Base-by-base conservation (phyloP, 2,329 filamentous ascomycete species). In the Huntiella decipiens region DNA sequence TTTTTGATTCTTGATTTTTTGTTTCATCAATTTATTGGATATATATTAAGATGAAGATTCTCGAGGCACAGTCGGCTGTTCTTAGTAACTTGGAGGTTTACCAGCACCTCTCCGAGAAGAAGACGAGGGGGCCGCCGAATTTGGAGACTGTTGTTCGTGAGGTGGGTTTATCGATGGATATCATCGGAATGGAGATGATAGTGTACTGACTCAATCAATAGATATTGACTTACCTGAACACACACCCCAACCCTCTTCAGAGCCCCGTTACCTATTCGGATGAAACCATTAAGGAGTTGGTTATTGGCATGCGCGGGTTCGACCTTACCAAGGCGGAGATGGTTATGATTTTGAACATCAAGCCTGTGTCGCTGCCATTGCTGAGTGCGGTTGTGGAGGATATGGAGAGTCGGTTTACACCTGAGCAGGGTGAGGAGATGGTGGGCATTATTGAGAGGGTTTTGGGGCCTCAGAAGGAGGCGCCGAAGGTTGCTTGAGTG, bases 31-130 rank as follows among this genome's bases (percentile, higher is more conserved):
- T 7, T 22, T 5, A 42, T 31, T 32, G 39, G 12, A n/a, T 28
- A 28, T 28, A 28, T 43, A 16, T 43, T 54, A 58, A 33, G 15
- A 77, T 79, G 75, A 79, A 82, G 70, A 73, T 86, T 56, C 63
- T 84, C 54, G 79, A 81, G 56, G 66, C 79, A 3, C 78, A 84
- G 57, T 74, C 74, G 28, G 78, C 77, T 4, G 68, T 78, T 37
- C 65, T 86, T 55, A 74, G 75, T 57, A 85, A 85, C 59, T 79
- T 73, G 52, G 81, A 85, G 65, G 79, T 85, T 52, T 77, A 77
- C 54, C 65, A 70, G 47, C 79, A 82, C 54, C 61, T 85, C 35
- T 61, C 62, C 4, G 68, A 77, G 40, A 59, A 63, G 45, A 68
- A 68, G 51, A 67, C 65, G 12, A 64, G 67, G 36, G 65, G 70